These are phyloP conservation scores for Rubroboletus pulcherrimus DNA, from an alignment of 768 basidiomycete genomes.

Conservation along the genomic window DNA sequence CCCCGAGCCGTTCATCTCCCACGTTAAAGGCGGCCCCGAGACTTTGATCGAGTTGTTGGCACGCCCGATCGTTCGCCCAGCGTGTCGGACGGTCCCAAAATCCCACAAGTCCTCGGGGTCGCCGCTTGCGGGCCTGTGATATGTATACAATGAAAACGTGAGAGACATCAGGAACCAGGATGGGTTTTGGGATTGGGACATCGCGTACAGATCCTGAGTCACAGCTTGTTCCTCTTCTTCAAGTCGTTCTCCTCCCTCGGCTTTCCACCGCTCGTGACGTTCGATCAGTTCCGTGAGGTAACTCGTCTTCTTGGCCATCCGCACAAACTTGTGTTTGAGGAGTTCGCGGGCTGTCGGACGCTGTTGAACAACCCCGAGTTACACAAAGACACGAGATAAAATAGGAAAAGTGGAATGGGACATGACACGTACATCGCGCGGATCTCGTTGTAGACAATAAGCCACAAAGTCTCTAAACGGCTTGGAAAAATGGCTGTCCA, in stretches of 20 bases:
- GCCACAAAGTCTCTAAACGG: slow-evolving; percentile 93
- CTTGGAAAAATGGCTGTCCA: slow-evolving; percentile 90
- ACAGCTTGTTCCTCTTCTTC: slow-evolving; percentile 68
- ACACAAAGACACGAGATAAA: slow-evolving; percentile 5
- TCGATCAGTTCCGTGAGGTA: slow-evolving; percentile 97
- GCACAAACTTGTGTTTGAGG: slow-evolving; percentile 93
- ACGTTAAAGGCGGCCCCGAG: too few relatives aligned
- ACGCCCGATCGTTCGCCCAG: slow-evolving; percentile 66
- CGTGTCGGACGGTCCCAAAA: slow-evolving; percentile 91
- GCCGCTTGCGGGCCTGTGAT: slow-evolving; percentile 45
- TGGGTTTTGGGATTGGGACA: not conserved
- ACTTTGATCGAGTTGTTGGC: slow-evolving; percentile 50
- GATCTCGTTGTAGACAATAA: slow-evolving; percentile 91
- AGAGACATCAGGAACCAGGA: not conserved
- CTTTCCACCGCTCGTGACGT: slow-evolving; percentile 88
- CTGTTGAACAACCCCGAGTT: slow-evolving; percentile 38
- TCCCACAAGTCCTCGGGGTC: slow-evolving; percentile 92
- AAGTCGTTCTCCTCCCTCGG: slow-evolving; percentile 75
- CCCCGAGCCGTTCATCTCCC: too few relatives aligned
- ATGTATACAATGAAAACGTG: not conserved
- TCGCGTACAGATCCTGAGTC: slow-evolving; percentile 60
- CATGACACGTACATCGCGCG: slow-evolving; percentile 65
- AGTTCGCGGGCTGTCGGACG: slow-evolving; percentile 94
- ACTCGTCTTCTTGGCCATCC: slow-evolving; percentile 90
- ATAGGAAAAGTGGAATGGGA: not conserved